These are phyloP conservation scores for Candida sp. DNA, from an alignment of 1,139 yeast species.

Conservation along the genomic window DNA sequence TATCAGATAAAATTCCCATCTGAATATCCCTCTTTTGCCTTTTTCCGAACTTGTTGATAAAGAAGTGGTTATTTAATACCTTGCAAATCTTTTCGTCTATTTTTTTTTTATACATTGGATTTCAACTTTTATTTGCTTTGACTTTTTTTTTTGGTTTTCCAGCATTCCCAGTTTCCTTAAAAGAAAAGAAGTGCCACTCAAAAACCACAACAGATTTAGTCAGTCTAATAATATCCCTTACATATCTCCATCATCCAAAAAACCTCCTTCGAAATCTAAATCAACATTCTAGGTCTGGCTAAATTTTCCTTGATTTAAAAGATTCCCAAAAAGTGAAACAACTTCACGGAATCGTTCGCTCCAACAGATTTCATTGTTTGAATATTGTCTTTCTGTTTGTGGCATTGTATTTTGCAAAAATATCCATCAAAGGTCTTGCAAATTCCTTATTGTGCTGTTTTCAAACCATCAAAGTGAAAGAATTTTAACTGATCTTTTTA, in stretches of 20 bases:
- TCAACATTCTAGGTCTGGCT: neutral
- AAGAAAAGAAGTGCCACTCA: neutral
- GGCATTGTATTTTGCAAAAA: neutral
- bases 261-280: neutral
- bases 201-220: neutral
- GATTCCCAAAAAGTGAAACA: neutral
- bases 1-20: neutral
- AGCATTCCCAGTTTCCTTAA: neutral
- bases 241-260: neutral
- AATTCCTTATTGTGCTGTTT: neutral
- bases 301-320: slow-evolving; percentile 4
- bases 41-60: neutral
- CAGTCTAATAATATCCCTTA: neutral
- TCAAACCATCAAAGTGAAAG: neutral
- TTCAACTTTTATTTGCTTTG: neutral
- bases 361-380: neutral
- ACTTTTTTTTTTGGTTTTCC: neutral
- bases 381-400: neutral
- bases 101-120: neutral
- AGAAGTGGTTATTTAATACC: neutral
- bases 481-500: neutral
- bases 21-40: neutral
- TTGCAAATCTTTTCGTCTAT: neutral
- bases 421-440: neutral
- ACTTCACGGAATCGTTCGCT: neutral